Conservation (phyloP, 306 rosid genomes). For the Gleditsia sinensis region DNA sequence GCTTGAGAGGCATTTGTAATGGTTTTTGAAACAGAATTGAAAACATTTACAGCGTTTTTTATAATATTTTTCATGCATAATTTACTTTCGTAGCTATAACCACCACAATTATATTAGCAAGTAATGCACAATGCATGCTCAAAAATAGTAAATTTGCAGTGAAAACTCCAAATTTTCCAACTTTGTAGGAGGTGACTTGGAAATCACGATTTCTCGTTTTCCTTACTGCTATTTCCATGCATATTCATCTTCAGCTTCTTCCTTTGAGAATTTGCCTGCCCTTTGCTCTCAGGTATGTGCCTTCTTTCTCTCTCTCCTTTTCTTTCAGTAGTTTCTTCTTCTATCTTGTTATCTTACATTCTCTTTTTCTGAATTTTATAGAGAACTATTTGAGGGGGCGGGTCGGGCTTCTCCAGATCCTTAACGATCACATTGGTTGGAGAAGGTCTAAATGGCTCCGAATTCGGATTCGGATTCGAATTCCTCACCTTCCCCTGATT, state of each 20-base stretch:
- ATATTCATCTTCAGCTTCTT: slow-evolving; percentile 25
- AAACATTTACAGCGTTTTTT: no score
- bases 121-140: neutral
- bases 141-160: slow-evolving; percentile 39
- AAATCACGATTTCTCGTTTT: slow-evolving; percentile 17
- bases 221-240: slow-evolving; percentile 33
- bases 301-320: neutral
- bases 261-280: slow-evolving; percentile 51
- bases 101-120: slow-evolving; percentile 26
- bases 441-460: slow-evolving; percentile 53
- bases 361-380: neutral
- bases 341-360: neutral
- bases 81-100: neutral
- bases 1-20: no score
- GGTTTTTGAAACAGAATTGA: no score
- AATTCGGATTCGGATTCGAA: slow-evolving; percentile 27
- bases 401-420: slow-evolving; percentile 49
- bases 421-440: slow-evolving; percentile 28
- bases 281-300: slow-evolving; percentile 43
- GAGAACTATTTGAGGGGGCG: slow-evolving; percentile 40
- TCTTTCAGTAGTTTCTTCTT: neutral
- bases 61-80: no score
- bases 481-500: slow-evolving; percentile 16
- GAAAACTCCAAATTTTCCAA: neutral
- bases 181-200: slow-evolving; percentile 33